Conservation (phyloP, 2,329 filamentous ascomycete species). For the Alternaria longipes region DNA sequence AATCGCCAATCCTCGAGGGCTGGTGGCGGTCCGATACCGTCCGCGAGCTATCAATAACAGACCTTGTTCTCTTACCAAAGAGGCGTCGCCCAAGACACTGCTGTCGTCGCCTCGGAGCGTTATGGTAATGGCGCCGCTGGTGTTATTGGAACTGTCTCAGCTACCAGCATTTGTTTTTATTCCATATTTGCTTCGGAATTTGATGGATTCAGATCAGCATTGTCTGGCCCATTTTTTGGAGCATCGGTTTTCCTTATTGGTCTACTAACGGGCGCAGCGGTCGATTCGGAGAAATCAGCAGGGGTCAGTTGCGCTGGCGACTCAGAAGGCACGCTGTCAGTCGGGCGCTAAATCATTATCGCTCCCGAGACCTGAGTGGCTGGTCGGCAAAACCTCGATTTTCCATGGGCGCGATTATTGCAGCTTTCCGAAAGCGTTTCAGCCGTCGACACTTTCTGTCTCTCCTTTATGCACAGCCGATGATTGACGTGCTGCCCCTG, state of each 20-base stretch:
- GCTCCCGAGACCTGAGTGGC: conserved; percentile 44
- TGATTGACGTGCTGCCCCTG: conserved; percentile 37
- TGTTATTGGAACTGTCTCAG: conserved; percentile 46
- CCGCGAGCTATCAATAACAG: conserved; percentile 40
- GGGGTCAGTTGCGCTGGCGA: conserved; percentile 42
- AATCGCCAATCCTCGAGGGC: conserved; percentile 43
- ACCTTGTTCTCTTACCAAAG: conserved; percentile 31
- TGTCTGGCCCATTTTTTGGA: conserved; percentile 42
- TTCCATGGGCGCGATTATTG: conserved; percentile 40
- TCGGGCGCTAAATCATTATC: conserved; percentile 50
- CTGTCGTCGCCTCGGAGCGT: conserved; percentile 29
- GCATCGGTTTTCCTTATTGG: conserved; percentile 42
- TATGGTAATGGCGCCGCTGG: conserved; percentile 33
- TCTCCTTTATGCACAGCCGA: conserved; percentile 49
- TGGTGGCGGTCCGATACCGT: conserved; percentile 41
- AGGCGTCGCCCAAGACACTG: conserved; percentile 26
- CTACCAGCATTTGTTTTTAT: conserved; percentile 39
- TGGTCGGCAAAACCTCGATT: conserved; percentile 44
- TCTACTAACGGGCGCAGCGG: conserved; percentile 37
- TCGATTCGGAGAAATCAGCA: conserved; percentile 48
- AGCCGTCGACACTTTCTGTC: conserved; percentile 37
- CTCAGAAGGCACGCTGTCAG: conserved; percentile 41
- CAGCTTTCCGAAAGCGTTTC: conserved; percentile 48
- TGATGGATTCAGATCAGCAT: conserved; percentile 51
- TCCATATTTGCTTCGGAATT: conserved; percentile 49